phyloP scores from a whole-genome alignment of 331 rosid species.

The Quercus phellos region DNA sequence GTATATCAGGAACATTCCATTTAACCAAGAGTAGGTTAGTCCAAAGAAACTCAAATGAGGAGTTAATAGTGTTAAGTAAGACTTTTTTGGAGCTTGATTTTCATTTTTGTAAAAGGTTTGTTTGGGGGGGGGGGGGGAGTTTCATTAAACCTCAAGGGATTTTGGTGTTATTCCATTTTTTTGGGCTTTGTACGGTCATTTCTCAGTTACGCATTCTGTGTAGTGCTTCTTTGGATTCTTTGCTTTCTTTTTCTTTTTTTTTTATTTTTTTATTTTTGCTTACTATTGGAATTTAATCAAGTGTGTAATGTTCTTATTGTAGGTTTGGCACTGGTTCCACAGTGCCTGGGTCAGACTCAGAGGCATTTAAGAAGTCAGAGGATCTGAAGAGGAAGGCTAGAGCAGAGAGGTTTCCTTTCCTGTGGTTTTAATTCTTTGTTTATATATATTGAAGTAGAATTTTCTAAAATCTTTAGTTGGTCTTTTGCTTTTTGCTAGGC shows the following conservation, averaged over 20 bases:
- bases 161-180: too few species aligned
- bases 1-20: too few species aligned
- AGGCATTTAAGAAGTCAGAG: slow-evolving; percentile 48
- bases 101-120: too few species aligned
- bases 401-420: slow-evolving; percentile 67
- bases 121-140: too few species aligned
- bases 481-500: not conserved
- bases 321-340: slow-evolving; percentile 67
- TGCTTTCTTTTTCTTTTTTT: too few species aligned
- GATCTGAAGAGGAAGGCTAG: slow-evolving; percentile 83
- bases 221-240: not conserved
- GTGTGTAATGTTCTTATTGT: slow-evolving; percentile 1
- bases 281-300: not conserved
- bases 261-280: not conserved
- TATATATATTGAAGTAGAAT: not conserved
- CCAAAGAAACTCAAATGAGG: too few species aligned
- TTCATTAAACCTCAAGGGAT: too few species aligned
- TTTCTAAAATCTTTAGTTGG: slow-evolving; percentile 5
- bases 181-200: too few species aligned
- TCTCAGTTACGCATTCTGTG: not conserved
- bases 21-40: too few species aligned
- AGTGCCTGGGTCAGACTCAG: slow-evolving; percentile 50
- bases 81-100: too few species aligned
- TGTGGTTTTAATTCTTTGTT: not conserved
- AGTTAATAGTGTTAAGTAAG: too few species aligned